Base-by-base conservation (phyloP, 2,329 filamentous ascomycete genomes). In the Pochonia chlamydosporia region DNA sequence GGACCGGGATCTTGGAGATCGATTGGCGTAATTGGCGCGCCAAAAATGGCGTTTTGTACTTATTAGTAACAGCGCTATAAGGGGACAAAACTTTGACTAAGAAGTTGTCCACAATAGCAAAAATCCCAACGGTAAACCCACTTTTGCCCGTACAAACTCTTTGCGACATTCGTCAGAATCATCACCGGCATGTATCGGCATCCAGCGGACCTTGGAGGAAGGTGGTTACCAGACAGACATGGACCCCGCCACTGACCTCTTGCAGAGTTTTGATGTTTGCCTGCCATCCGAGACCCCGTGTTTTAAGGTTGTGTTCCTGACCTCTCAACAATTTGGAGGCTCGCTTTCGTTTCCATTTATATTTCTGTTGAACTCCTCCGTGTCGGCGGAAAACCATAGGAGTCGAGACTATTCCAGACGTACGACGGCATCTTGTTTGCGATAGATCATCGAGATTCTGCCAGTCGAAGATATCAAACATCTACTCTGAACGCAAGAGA, bases 151-250 rank as follows among this genome's bases (percentile, higher is more conserved):
- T 44, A 31, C 20, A 36, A 30, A 46, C 33, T 30, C 36, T 45
- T 43, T 4, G 40, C 36, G 39, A 43, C 40, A 43, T 47, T 41
- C 41, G 40, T 37, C 39, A 40, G 28, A 37, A 36, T 43, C 20
- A 44, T 43, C 8, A n/a, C 9, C 51, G 51, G 51, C 51, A 37
- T 48, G 51, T 45, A 42, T 53, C 51, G 51, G 52, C 52, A 52
- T 47, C 44, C 40, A 33, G 23, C 48, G 48, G 52, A 41, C 36
- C 42, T 42, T 21, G 30, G 36, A 30, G 23, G 16, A 18, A 40
- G 36, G 16, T 41, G 26, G 44, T 46, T 46, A 14, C 36, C n/a
- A n/a, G n/a, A n/a, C n/a, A n/a, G n/a, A n/a, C n/a, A n/a, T n/a
- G 24, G 25, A 24, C 44, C 44, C 26, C 43, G 33, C 41, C 40